Base-by-base conservation (phyloP, 139 green algal genomes). In the Ettlia oleoabundans region DNA sequence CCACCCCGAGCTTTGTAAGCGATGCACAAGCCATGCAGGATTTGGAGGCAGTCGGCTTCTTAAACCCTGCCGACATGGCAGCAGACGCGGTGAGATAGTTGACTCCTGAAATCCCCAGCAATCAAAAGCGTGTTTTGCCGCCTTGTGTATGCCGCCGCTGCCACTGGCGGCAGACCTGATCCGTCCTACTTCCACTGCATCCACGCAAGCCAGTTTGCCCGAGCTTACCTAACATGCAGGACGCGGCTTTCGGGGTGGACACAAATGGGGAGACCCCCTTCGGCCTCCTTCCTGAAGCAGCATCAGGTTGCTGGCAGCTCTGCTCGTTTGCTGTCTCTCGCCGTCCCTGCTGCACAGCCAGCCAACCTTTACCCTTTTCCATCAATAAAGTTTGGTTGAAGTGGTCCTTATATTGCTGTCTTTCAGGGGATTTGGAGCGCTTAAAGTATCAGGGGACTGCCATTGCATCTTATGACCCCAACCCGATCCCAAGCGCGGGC, bases 401-500 rank as follows among this genome's bases (percentile, higher is more conserved):
- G n/a, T 41, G 63, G n/a, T 30, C 63, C 30, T 28, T 69, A 30
- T 10, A 4, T 32, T 8, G 13, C 32, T 6, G n/a, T 6, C 4
- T 22, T 41, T n/a, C 63, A 43, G 63, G 8, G 5, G 26, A 40
- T 22, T 21, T 51, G 0, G 35, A 40, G 18, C 72, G 84, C 21
- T 66, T 88, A 3, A 66, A 58, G 42, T 81, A 81, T 62, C 2
- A 28, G 22, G 78, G 70, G 22, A 69, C 40, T 22, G 84, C 67
- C 24, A 83, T 83, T 19, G 68, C 33, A 2, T 71, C 66, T 2
- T 88, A 83, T 30, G 55, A 47, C n/a, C 18, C 41, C 28, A 6
- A 67, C 8, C 84, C 84, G 1, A 65, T 88, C 13, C 9, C 61
- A 4, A 62, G 21, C 28, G 65, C 32, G 0, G 85, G 80, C 9